Percentiles rank a stretch among this genome's conserved stretches.
Evolutionary conservation across 768 basidiomycete genomes (phyloP).

Genomic region (Suillus luteus): DNA sequence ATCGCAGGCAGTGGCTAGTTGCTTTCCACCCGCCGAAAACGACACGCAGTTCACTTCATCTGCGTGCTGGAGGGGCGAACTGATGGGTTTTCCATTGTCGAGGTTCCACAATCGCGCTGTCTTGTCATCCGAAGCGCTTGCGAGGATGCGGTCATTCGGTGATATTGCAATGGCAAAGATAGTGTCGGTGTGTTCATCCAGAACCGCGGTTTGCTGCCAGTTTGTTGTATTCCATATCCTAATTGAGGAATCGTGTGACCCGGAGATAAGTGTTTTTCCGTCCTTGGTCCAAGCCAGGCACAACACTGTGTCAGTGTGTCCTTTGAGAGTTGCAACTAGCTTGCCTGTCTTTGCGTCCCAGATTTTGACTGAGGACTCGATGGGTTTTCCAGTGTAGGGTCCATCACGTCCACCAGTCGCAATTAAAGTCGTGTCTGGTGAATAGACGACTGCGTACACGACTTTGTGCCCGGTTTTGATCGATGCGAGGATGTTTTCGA

Average conservation of each 20-base stretch:
- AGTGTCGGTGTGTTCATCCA: background rate
- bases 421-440: background rate
- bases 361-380: background rate
- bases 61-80: background rate
- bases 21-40: constrained; percentile 93
- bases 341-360: background rate
- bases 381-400: no score
- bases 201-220: background rate
- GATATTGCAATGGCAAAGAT: background rate
- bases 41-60: constrained; percentile 60
- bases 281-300: background rate
- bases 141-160: background rate
- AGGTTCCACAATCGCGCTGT: constrained; percentile 5
- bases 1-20: constrained; percentile 81
- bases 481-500: background rate
- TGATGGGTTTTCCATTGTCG: background rate
- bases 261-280: background rate
- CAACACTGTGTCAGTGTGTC: background rate
- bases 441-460: background rate
- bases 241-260: background rate
- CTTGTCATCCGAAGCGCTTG: background rate
- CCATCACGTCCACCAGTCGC: background rate
- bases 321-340: background rate
- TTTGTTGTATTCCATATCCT: background rate
- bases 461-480: background rate